Base-by-base conservation (phyloP, 106 monocot species). In the Agapanthus africanus region DNA sequence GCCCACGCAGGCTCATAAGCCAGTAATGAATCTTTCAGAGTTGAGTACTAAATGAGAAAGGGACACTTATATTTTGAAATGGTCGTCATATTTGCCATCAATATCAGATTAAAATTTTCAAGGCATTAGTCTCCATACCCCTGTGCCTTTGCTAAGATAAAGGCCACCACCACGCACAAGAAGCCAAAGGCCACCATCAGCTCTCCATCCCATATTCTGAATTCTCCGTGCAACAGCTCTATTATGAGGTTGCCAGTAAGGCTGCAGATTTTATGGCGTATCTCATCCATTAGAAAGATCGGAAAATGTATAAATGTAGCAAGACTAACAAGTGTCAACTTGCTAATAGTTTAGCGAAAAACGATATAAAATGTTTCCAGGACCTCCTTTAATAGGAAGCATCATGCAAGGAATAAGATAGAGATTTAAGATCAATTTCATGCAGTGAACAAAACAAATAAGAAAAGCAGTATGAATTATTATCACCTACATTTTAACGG, bases 171-270 rank as follows among this genome's bases (percentile, higher is more conserved):
- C 85, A 65, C 83, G 85, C 34, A 83, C 90, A 71, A 90, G 85
- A 73, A 91, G 82, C 95, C 95, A 95, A 79, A 95, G 91, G 4
- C 95, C 95, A 72, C 95, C 95, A 88, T 95, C 95, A 72, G 95
- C 85, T 63, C 95, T 91, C 95, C 95, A 95, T 37, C 95, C 95
- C 95, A 95, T 95, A 71, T 91, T 95, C 64, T 95, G 95, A 71
- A 95, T 95, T 47, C 95, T 64, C 16, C 95, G 74, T 56, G 95
- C 91, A 59, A 91, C 79, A 18, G 88, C 80, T 77, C 95, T 91
- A 40, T 95, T 95, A 78, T 95, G 95, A 65, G 95, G 95, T 74
- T 95, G 95, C 95, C 95, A 95, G 40, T 75, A 95, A 38, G 88
- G 81, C 95, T 95, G 81, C 71, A 80, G 28, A n/a, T n/a, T n/a